phyloP scores from a whole-genome alignment of 1,284 basidiomycete species.

The Sanguinoderma infundibulare region DNA sequence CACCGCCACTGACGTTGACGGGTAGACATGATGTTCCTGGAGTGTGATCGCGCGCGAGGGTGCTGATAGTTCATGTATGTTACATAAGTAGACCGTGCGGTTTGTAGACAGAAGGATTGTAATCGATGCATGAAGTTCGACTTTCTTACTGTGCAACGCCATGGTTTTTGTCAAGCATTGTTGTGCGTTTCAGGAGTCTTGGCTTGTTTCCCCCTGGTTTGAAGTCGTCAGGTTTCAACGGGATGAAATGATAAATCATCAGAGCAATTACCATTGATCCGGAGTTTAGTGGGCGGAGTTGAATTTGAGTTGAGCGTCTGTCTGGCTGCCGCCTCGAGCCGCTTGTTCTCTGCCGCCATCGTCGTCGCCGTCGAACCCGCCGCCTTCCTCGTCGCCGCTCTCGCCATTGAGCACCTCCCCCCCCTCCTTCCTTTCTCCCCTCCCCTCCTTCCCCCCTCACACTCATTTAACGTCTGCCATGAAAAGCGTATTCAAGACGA shows the following conservation, averaged over 20 bases:
- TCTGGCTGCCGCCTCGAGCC: neutral
- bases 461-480: slow-evolving; percentile 18
- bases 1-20: too few relatives aligned
- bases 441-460: slow-evolving; percentile 7
- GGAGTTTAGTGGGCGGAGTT: neutral
- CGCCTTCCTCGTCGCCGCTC: slow-evolving; percentile 12
- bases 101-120: neutral
- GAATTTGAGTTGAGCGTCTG: neutral
- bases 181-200: too few relatives aligned
- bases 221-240: too few relatives aligned
- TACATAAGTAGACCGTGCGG: neutral
- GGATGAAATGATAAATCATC: too few relatives aligned
- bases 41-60: neutral
- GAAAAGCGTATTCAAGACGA: slow-evolving; percentile 25
- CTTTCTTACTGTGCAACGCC: neutral
- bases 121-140: neutral
- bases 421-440: slow-evolving; percentile 1
- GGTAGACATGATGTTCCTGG: neutral
- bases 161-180: neutral
- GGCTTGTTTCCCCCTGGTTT: too few relatives aligned
- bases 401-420: slow-evolving; percentile 9
- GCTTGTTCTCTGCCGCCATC: slow-evolving; percentile 4
- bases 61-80: neutral
- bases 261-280: too few relatives aligned
- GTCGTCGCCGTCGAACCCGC: slow-evolving; percentile 6